phyloP scores from a whole-genome alignment of 345 rosid species.

The Punica granatum region DNA sequence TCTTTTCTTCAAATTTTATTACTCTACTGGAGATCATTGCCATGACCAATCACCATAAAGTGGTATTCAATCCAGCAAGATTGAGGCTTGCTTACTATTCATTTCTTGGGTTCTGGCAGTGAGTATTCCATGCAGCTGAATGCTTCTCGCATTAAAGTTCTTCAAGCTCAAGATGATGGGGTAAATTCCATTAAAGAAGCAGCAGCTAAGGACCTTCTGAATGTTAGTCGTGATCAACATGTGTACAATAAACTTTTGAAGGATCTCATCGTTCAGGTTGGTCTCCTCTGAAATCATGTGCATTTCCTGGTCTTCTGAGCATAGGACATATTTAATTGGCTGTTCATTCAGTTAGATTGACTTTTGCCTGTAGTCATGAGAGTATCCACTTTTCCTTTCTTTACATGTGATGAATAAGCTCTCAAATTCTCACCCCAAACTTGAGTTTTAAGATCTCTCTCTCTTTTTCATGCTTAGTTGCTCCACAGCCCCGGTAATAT shows the following conservation, averaged over 20 bases:
- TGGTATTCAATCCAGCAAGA: neutral
- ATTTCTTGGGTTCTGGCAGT: conserved; percentile 27
- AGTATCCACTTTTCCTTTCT: neutral
- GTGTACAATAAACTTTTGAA: conserved; percentile 55
- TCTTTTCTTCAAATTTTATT: neutral
- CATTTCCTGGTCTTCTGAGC: neutral
- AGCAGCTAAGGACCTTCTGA: conserved; percentile 71
- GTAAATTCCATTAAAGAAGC: conserved; percentile 81
- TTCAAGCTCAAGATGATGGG: conserved; percentile 95
- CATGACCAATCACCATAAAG: neutral
- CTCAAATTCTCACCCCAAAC: neutral
- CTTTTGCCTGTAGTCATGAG: neutral
- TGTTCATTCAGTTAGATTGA: neutral
- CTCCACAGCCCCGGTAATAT: neutral
- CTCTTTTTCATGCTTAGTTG: no score
- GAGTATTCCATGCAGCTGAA: conserved; percentile 99
- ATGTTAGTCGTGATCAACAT: conserved; percentile 52
- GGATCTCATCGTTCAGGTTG: conserved; percentile 87
- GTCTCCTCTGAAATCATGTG: conserved; percentile 4
- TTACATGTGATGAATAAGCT: neutral
- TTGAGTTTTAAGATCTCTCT: no score
- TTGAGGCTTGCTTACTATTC: neutral
- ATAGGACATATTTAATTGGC: neutral
- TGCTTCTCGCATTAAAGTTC: conserved; percentile 91
- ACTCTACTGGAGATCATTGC: neutral